phyloP scores from a whole-genome alignment of 805 yeast genomes.

The Scheffersomyces amazonensis region DNA sequence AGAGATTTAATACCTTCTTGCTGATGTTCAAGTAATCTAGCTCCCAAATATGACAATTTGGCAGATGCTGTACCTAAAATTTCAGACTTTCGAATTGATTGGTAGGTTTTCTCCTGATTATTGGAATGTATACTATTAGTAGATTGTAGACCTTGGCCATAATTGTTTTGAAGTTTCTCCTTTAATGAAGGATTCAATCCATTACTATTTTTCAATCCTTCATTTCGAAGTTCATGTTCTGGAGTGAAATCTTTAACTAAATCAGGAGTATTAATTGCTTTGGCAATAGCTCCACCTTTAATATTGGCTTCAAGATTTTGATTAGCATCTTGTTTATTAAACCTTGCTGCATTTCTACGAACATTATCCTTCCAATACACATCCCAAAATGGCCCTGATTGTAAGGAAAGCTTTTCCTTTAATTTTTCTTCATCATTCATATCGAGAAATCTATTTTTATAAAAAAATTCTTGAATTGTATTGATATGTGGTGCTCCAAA shows the following conservation, averaged over 20 bases:
- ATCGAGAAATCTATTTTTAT: slow-evolving; percentile 46
- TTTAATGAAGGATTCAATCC: slow-evolving; percentile 1
- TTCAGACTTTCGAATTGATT: slow-evolving; percentile 26
- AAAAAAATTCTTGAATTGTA: slow-evolving; percentile 50
- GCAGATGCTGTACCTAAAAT: slow-evolving; percentile 63
- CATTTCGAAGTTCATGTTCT: not conserved
- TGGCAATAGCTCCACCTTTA: slow-evolving; percentile 6
- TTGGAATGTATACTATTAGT: slow-evolving; percentile 15
- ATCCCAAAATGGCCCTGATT: slow-evolving; percentile 49
- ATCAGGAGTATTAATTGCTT: slow-evolving; percentile 1
- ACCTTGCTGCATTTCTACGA: slow-evolving; percentile 33
- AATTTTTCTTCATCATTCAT: slow-evolving; percentile 25
- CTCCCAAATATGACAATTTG: slow-evolving; percentile 58
- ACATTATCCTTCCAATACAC: slow-evolving; percentile 47
- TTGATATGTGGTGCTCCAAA: slow-evolving; percentile 62
- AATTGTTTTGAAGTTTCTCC: slow-evolving; percentile 11
- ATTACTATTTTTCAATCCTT: not conserved
- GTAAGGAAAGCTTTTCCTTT: slow-evolving; percentile 24
- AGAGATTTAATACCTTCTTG: slow-evolving; percentile 47
- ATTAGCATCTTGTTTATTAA: slow-evolving; percentile 37
- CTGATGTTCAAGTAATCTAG: slow-evolving; percentile 54
- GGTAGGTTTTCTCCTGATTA: slow-evolving; percentile 6
- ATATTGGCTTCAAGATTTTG: slow-evolving; percentile 16
- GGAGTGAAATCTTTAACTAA: not conserved
- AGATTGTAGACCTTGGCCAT: slow-evolving; percentile 17